A percentile compares a stretch with the other conserved stretches of the same genome.
Conservation (phyloP, 306 rosid genomes). For the Cyclanthera cordifolia region DNA sequence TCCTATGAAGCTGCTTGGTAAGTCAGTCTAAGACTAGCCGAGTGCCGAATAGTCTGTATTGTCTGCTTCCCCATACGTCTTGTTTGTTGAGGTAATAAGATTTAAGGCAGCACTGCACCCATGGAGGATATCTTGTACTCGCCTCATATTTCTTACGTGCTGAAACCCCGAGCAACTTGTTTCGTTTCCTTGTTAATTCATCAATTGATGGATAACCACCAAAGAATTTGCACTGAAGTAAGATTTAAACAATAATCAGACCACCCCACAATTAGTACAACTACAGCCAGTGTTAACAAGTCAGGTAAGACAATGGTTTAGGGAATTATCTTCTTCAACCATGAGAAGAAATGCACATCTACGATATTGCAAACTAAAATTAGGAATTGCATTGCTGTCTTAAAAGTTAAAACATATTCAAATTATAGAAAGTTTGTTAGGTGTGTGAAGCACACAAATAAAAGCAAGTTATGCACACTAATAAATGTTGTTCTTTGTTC, state of each 20-base stretch:
- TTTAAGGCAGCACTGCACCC: slow-evolving; percentile 46
- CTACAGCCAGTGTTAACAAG: neutral
- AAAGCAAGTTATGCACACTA: too few species aligned
- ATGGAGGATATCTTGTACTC: slow-evolving; percentile 52
- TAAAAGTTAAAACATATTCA: neutral
- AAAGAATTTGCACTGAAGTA: slow-evolving; percentile 24
- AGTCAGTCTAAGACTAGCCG: neutral
- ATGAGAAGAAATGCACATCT: neutral
- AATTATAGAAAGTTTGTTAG: neutral
- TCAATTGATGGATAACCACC: slow-evolving; percentile 24
- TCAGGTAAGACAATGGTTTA: neutral
- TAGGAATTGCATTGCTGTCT: neutral
- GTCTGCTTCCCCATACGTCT: slow-evolving; percentile 25
- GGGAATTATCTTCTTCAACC: neutral
- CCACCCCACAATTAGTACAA: neutral
- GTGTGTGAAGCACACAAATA: too few species aligned
- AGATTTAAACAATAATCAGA: neutral
- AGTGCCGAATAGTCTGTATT: slow-evolving; percentile 37
- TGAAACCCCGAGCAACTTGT: slow-evolving; percentile 38
- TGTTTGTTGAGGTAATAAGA: slow-evolving; percentile 25
- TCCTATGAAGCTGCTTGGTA: neutral
- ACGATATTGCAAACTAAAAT: neutral
- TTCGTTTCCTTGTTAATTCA: slow-evolving; percentile 25
- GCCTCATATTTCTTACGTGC: neutral
- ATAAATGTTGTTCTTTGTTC: too few species aligned